Evolutionary conservation across 139 green algal species (phyloP), one percentile per base, ranked within the genome.

Genomic region (Picochlorum costavermella): DNA sequence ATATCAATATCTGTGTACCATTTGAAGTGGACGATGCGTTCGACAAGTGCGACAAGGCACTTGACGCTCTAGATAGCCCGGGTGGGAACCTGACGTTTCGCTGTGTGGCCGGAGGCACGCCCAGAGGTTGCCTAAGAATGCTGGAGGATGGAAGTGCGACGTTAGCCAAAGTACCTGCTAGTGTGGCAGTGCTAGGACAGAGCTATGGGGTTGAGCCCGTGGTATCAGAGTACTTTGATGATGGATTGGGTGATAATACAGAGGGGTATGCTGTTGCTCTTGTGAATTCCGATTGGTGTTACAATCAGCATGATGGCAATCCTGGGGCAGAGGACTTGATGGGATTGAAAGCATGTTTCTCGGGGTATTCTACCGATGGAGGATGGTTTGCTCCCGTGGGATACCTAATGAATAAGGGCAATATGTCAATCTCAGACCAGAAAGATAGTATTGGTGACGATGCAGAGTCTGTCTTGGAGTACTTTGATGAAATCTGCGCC

Each of bases 401-500:
- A 50, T 29, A 50, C 29, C 58, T 64, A 6, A 31, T 51, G 20
- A 20, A 17, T 6, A 31, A 64, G 20, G 58, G 40, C 6, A 25
- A 25, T 17, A 64, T 64, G 58, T 6, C n/a, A 12, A 33, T 59
- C 9, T 59, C 50, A 17, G 33, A 59, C 16, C 2, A 64, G 20
- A 56, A 14, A 12, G 58, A 56, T 28, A 53, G 5, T 23, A 50
- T 49, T 23, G 17, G 25, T 31, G 43, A 64, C 20, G 58, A 64
- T 31, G 58, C 58, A 13, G 43, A 64, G 30, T 31, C 23, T 31
- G 58, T 59, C 0, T 20, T 51, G 14, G 58, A 28, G 23, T 64
- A 64, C 25, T 64, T 64, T 51, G 23, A 56, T 0, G 0, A 64
- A 6, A 64, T 64, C 14, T 64, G 58, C 23, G 58, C 58, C 12